Evolutionary conservation across 441 rosid genomes (phyloP).

Genomic region (Erodium trifolium): DNA sequence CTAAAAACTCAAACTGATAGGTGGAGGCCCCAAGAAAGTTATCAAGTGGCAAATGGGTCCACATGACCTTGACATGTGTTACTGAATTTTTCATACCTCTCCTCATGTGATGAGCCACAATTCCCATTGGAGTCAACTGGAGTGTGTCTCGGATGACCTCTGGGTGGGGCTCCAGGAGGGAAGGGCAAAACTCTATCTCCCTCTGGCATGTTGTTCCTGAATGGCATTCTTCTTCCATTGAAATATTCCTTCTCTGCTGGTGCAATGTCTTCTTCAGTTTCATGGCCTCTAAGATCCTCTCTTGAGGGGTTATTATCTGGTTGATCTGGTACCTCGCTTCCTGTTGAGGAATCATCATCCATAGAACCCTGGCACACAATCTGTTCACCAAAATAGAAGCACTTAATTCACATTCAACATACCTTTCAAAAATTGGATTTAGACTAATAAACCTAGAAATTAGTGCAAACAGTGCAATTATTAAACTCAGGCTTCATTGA

Average conservation of each 20-base stretch:
- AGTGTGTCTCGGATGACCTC: conserved; percentile 28
- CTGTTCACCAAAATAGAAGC: conserved; percentile 39
- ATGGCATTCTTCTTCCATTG: conserved; percentile 29
- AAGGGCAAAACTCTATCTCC: conserved; percentile 33
- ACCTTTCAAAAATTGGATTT: conserved; percentile 13
- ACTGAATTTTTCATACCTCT: conserved; percentile 36
- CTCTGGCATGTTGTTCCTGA: conserved; percentile 33
- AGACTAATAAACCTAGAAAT: conserved; percentile 1
- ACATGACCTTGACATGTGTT: background rate
- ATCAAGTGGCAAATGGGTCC: no score
- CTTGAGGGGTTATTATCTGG: conserved; percentile 28
- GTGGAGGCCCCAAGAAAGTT: no score
- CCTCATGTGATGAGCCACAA: conserved; percentile 31
- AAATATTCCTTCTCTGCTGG: conserved; percentile 27
- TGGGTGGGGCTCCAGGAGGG: conserved; percentile 26
- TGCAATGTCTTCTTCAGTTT: conserved; percentile 30
- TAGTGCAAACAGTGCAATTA: conserved; percentile 8
- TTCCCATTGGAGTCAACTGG: conserved; percentile 28
- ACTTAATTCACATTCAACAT: conserved; percentile 25
- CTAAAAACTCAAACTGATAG: no score
- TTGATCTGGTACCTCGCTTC: conserved; percentile 31
- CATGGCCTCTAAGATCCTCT: conserved; percentile 32
- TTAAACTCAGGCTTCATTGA: conserved; percentile 12
- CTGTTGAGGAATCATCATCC: conserved; percentile 49
- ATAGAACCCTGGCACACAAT: conserved; percentile 63